A percentile compares a stretch with the other conserved stretches of the same genome.
phyloP scores from a whole-genome alignment of 176 grass and related monocot species.

The Cenchrus fungigraminus region DNA sequence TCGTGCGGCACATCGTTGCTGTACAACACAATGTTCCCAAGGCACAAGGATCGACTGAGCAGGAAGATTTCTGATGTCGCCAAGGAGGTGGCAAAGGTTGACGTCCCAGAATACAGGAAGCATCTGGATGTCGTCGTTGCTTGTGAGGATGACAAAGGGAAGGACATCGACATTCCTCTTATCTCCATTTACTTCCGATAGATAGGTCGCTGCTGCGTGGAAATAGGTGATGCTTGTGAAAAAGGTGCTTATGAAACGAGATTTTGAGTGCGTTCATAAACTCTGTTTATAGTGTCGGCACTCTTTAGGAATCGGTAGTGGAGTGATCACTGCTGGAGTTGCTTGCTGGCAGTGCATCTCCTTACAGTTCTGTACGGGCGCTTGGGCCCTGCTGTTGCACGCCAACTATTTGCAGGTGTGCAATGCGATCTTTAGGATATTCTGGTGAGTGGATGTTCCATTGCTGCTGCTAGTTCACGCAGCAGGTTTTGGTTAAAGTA shows the following conservation, averaged over 20 bases:
- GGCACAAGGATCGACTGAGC: constrained; percentile 65
- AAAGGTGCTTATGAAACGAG: not conserved
- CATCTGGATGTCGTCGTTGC: constrained; percentile 70
- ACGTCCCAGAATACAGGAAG: constrained; percentile 57
- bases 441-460: not conserved
- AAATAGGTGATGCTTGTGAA: not conserved
- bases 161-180: constrained; percentile 70
- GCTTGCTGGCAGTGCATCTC: constrained; percentile 19
- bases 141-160: constrained; percentile 62
- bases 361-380: constrained; percentile 13
- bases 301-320: not conserved
- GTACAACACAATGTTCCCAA: constrained; percentile 74
- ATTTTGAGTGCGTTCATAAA: not conserved
- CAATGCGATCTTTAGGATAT: constrained; percentile 21
- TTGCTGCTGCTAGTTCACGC: not conserved
- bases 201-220: constrained; percentile 24
- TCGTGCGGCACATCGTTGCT: constrained; percentile 72
- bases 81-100: constrained; percentile 60
- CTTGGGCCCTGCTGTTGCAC: constrained; percentile 34
- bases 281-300: not conserved
- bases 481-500: not conserved
- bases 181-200: constrained; percentile 80
- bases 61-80: constrained; percentile 71
- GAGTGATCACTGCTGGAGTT: constrained; percentile 27
- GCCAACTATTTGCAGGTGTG: constrained; percentile 49